These are phyloP conservation scores for Kalmusia sp. DNA, from an alignment of 2,329 filamentous ascomycete species.

Conservation along the genomic window DNA sequence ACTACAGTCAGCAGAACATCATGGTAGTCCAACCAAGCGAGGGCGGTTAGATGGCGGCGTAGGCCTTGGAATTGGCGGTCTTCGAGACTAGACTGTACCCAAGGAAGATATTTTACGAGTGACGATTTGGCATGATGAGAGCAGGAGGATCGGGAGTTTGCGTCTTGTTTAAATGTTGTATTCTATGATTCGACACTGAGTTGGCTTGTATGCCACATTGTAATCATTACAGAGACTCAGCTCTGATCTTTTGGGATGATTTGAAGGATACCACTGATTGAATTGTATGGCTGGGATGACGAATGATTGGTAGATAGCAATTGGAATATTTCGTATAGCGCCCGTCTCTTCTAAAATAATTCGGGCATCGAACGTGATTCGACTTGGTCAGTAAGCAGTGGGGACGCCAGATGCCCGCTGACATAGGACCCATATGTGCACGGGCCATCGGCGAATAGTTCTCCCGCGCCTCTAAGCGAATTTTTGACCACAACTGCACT, in stretches of 20 bases:
- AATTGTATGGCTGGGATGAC: slow-evolving; percentile 2
- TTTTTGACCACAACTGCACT: slow-evolving; percentile 17
- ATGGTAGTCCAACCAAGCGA: slow-evolving; percentile 56
- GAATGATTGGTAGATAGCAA: slow-evolving; percentile 18
- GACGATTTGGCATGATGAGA: slow-evolving; percentile 9
- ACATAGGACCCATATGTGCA: no score
- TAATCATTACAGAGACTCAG: slow-evolving; percentile 10
- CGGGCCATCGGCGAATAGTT: slow-evolving; percentile 26
- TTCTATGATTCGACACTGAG: slow-evolving; percentile 9
- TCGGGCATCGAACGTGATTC: no score
- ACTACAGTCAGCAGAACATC: slow-evolving; percentile 32
- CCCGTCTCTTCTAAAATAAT: background rate
- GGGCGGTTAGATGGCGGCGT: slow-evolving; percentile 57
- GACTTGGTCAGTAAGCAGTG: no score
- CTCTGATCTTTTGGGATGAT: slow-evolving; percentile 1
- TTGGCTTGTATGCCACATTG: slow-evolving; percentile 11
- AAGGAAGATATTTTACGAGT: slow-evolving; percentile 6
- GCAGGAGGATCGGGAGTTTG: slow-evolving; percentile 6
- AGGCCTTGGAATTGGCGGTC: slow-evolving; percentile 63
- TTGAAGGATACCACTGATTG: slow-evolving; percentile 6
- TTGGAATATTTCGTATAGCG: slow-evolving; percentile 7
- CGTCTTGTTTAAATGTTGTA: slow-evolving; percentile 4
- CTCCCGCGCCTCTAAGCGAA: slow-evolving; percentile 27
- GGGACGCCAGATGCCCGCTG: slow-evolving; percentile 12
- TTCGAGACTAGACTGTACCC: slow-evolving; percentile 30